These are phyloP conservation scores for Trichoderma citrinoviride DNA, from an alignment of 2,329 filamentous ascomycete species.

Conservation along the genomic window DNA sequence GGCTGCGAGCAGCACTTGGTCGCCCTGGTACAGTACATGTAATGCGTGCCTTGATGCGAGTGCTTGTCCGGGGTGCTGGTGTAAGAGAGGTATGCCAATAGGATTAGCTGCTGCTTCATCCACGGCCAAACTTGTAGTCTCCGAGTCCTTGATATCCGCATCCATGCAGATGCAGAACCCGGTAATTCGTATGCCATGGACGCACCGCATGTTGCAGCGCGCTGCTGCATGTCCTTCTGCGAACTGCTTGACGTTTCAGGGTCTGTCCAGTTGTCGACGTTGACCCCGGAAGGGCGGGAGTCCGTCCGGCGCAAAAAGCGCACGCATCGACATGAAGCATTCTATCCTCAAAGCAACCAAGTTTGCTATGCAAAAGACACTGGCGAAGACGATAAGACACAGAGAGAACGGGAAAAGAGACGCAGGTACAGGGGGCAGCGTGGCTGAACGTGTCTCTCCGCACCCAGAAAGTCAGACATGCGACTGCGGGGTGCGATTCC, in stretches of 20 bases:
- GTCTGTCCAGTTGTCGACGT: neutral
- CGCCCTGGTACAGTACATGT: neutral
- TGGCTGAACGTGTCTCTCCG: conserved; percentile 12
- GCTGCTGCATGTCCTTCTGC: neutral
- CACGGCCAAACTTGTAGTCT: neutral
- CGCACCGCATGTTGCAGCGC: neutral
- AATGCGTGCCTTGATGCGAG: neutral
- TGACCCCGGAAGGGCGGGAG: neutral
- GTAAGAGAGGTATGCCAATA: neutral
- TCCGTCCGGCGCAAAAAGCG: neutral
- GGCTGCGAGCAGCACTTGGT: too few species aligned
- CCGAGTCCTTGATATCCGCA: neutral
- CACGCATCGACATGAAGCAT: neutral
- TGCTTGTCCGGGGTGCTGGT: neutral
- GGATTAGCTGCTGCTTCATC: neutral
- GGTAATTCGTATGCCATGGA: neutral
- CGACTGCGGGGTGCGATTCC: conserved; percentile 15
- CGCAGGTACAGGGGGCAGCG: conserved; percentile 13
- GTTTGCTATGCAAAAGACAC: neutral
- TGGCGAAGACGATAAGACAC: too few species aligned
- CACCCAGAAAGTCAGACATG: conserved; percentile 5
- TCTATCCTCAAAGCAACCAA: neutral
- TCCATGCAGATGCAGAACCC: neutral
- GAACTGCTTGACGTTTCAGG: conserved; percentile 5
- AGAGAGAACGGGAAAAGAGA: neutral